phyloP scores from a whole-genome alignment of 1,284 basidiomycete species.

The Anthracocystis walkeri region DNA sequence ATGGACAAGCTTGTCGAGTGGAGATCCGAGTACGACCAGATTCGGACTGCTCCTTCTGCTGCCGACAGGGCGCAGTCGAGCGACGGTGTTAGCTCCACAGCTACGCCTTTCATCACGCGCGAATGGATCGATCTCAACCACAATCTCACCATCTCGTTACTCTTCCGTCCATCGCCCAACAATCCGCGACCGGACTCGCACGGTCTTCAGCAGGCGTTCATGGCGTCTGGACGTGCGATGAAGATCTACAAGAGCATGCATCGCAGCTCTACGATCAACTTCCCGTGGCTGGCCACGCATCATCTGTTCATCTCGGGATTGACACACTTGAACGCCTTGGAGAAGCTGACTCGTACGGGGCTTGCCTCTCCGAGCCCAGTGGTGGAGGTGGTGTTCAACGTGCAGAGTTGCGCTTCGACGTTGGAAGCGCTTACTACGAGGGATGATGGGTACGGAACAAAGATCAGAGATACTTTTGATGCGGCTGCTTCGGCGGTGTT shows the following conservation, averaged over 20 bases:
- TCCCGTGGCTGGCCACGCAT: conserved; percentile 47
- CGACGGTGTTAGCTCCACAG: conserved; percentile 30
- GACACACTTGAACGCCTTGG: conserved; percentile 49
- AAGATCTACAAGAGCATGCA: conserved; percentile 53
- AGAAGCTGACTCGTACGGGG: conserved; percentile 39
- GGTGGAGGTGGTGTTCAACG: conserved; percentile 49
- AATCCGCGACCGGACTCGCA: conserved; percentile 41
- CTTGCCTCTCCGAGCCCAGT: conserved; percentile 28
- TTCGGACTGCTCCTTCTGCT: conserved; percentile 1
- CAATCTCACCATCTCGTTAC: conserved; percentile 37
- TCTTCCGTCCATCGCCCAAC: conserved; percentile 50
- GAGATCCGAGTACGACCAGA: conserved; percentile 33
- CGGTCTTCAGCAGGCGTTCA: conserved; percentile 43
- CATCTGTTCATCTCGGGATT: conserved; percentile 51
- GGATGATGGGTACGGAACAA: conserved; percentile 37
- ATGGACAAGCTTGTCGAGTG: conserved; percentile 46
- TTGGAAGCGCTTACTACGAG: conserved; percentile 43
- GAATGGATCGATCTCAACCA: conserved; percentile 52
- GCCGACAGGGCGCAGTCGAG: not conserved
- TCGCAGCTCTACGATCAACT: conserved; percentile 46
- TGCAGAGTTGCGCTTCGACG: conserved; percentile 52
- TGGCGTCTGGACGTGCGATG: conserved; percentile 42
- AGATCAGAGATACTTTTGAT: conserved; percentile 47
- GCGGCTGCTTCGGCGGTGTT: conserved; percentile 42
- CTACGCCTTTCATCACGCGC: conserved; percentile 40